Percentiles rank a stretch among this genome's conserved stretches.
phyloP scores from a whole-genome alignment of 352 stramenopile species.

The Phytopythium montanum region DNA sequence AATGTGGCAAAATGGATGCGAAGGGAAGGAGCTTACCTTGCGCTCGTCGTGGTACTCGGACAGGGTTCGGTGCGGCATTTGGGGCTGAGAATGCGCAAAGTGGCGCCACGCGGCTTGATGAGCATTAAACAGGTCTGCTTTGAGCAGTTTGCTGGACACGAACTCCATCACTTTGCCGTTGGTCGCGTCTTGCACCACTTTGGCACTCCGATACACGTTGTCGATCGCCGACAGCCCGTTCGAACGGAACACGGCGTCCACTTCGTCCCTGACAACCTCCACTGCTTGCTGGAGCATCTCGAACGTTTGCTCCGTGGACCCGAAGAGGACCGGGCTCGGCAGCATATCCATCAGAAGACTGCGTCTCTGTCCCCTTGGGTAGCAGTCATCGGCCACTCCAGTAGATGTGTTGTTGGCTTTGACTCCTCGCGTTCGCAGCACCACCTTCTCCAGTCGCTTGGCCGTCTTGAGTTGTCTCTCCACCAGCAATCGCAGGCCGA shows the following conservation, averaged over 20 bases:
- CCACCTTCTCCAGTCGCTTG: constrained; percentile 11
- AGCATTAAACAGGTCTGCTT: constrained; percentile 14
- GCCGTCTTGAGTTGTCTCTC: constrained; percentile 17
- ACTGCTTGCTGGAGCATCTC: constrained; percentile 3
- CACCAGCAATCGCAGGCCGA: constrained; percentile 17
- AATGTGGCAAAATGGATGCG: no score
- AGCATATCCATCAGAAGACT: not conserved
- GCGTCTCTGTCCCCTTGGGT: not conserved
- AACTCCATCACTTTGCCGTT: constrained; percentile 19
- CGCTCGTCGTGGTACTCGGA: constrained; percentile 2
- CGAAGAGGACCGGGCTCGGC: constrained; percentile 1
- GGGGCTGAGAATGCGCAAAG: constrained; percentile 8
- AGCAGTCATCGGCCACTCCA: constrained; percentile 1
- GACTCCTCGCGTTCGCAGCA: constrained; percentile 2
- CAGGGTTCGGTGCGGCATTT: constrained; percentile 1
- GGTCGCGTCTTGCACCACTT: constrained; percentile 12
- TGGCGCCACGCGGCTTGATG: constrained; percentile 19
- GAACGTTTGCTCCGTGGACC: constrained; percentile 1
- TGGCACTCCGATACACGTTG: constrained; percentile 9
- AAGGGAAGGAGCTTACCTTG: constrained; percentile 1
- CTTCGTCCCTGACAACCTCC: not conserved
- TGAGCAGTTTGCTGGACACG: constrained; percentile 22
- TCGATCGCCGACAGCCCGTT: constrained; percentile 9
- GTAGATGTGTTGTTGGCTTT: not conserved
- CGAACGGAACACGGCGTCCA: not conserved